These are phyloP conservation scores for Acanthamoeba royreba DNA, from an alignment of 208 protist genomes.

Conservation along the genomic window DNA sequence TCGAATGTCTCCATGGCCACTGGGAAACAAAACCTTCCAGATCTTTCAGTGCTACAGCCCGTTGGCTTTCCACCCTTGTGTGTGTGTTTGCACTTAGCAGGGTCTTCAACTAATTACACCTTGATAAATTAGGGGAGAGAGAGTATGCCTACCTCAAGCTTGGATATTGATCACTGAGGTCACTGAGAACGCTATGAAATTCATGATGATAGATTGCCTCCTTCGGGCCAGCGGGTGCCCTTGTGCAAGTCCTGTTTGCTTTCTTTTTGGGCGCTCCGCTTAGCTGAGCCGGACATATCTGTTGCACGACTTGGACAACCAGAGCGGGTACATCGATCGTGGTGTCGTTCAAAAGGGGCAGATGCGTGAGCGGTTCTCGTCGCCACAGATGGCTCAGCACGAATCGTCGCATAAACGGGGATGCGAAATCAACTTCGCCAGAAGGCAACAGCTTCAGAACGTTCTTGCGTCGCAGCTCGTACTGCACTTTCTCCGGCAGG, in stretches of 20 bases:
- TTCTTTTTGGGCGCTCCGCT: background rate
- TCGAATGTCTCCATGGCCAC: background rate
- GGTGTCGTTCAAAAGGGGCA: background rate
- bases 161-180: background rate
- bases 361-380: background rate
- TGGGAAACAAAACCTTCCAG: background rate
- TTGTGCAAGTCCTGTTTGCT: background rate
- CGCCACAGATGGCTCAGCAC: background rate
- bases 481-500: background rate
- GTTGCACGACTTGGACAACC: background rate
- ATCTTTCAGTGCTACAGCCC: background rate
- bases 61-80: background rate
- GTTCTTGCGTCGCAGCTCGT: background rate
- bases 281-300: background rate
- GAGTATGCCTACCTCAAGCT: background rate
- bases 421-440: background rate
- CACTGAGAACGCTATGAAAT: background rate
- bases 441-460: background rate
- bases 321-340: background rate
- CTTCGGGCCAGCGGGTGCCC: background rate
- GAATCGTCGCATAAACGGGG: background rate
- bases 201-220: background rate
- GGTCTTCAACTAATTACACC: background rate
- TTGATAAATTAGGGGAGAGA: background rate
- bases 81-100: background rate